Conservation (phyloP, 371 early-diverging fungal species). For the Nosema muscidifuracis region DNA sequence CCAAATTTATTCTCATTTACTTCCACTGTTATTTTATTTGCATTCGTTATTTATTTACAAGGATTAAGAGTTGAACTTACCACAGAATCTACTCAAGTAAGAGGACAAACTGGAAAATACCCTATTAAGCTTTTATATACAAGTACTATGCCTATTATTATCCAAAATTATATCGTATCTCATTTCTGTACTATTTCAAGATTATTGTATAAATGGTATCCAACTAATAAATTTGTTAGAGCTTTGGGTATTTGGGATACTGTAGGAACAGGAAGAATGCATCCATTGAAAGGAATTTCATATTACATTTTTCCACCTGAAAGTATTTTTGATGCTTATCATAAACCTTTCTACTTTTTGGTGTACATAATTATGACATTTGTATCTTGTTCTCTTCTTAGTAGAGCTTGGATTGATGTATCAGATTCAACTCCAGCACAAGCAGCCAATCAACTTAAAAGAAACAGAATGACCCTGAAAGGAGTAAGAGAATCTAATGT, state of each 20-base stretch:
- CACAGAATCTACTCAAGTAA: slow-evolving; percentile 82
- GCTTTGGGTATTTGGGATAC: slow-evolving; percentile 90
- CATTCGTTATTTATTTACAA: slow-evolving; percentile 91
- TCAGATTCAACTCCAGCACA: slow-evolving; percentile 89
- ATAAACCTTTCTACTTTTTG: slow-evolving; percentile 81
- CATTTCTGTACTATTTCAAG: slow-evolving; percentile 89
- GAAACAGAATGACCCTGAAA: slow-evolving; percentile 84
- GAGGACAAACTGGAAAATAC: slow-evolving; percentile 89
- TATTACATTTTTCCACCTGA: slow-evolving; percentile 94
- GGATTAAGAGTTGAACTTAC: slow-evolving; percentile 97
- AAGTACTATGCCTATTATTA: slow-evolving; percentile 98
- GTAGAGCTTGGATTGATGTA: slow-evolving; percentile 95
- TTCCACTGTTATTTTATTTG: slow-evolving; percentile 80
- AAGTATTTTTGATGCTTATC: slow-evolving; percentile 70
- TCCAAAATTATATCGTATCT: slow-evolving; percentile 88
- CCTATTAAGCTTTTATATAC: slow-evolving; percentile 99
- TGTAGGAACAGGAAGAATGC: slow-evolving; percentile 69
- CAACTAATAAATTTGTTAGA: slow-evolving; percentile 79
- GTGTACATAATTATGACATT: slow-evolving; percentile 83
- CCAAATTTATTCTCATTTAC: slow-evolving; percentile 89
- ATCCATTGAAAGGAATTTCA: slow-evolving; percentile 82
- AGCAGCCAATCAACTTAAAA: slow-evolving; percentile 88
- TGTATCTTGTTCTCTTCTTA: slow-evolving; percentile 81
- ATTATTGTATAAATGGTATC: slow-evolving; percentile 84
- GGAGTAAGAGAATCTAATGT: slow-evolving; percentile 85